Percentiles rank a stretch among this genome's conserved stretches.
phyloP scores from a whole-genome alignment of 192 early-diverging fungal species.

The Haplosporangium gracile region DNA sequence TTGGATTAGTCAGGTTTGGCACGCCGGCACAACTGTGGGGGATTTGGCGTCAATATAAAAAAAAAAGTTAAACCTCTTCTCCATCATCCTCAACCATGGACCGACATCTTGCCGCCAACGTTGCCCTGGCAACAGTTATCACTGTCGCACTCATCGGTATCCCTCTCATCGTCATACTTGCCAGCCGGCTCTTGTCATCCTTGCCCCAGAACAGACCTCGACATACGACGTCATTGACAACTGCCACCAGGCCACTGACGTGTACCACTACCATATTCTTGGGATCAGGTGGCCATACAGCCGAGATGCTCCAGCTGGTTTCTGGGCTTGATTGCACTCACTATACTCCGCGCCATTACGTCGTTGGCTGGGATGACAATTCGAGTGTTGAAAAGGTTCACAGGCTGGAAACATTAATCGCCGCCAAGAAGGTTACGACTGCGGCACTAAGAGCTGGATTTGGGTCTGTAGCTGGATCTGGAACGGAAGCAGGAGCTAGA shows the following conservation, averaged over 20 bases:
- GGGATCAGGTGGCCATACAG: constrained; percentile 87
- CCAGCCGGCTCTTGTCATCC: constrained; percentile 30
- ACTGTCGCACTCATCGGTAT: constrained; percentile 16
- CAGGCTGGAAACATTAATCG: constrained; percentile 57
- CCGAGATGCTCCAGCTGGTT: constrained; percentile 89
- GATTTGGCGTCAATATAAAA: too few species aligned
- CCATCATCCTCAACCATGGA: background rate
- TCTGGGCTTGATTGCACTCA: constrained; percentile 65
- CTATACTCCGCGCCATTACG: constrained; percentile 78
- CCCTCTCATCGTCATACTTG: constrained; percentile 5
- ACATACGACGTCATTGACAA: constrained; percentile 20
- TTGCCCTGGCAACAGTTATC: constrained; percentile 15
- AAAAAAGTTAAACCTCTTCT: background rate
- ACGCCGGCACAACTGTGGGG: too few species aligned
- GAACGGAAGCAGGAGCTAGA: constrained; percentile 9
- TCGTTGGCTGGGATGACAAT: constrained; percentile 77
- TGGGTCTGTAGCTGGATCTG: too few species aligned
- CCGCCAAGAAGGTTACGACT: background rate
- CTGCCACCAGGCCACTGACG: background rate
- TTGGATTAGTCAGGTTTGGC: too few species aligned
- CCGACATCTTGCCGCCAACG: constrained; percentile 20
- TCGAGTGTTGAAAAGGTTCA: constrained; percentile 69
- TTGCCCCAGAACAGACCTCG: constrained; percentile 58
- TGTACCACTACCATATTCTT: constrained; percentile 32
- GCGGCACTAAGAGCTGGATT: background rate